A percentile compares a stretch with the other conserved stretches of the same genome.
Conservation (phyloP, 164 flowering plant genomes). For the Taxillus chinensis region DNA sequence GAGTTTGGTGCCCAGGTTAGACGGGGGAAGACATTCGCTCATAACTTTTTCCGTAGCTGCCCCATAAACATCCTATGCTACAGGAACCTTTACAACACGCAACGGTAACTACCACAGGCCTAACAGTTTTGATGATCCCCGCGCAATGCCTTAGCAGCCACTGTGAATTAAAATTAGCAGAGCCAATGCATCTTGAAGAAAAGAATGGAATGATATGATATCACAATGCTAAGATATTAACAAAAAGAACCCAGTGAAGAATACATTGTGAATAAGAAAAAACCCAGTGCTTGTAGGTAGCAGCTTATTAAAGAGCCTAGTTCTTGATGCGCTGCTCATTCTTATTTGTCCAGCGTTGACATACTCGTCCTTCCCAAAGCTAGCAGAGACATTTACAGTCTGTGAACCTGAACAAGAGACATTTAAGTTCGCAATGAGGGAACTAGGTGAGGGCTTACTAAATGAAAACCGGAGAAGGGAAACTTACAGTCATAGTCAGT, state of each 20-base stretch:
- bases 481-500: conserved; percentile 57
- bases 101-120: not conserved
- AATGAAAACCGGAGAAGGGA: not conserved
- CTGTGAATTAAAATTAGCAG: not conserved
- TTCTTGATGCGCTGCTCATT: conserved; percentile 31
- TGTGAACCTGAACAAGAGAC: conserved; percentile 31
- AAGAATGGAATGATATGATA: not conserved
- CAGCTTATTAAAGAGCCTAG: conserved; percentile 10
- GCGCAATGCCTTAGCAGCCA: not conserved
- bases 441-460: not conserved
- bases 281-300: conserved; percentile 7
- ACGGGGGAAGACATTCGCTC: too few relatives aligned
- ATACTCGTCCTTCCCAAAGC: conserved; percentile 34
- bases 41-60: too few relatives aligned
- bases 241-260: conserved; percentile 11
- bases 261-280: conserved; percentile 16
- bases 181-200: not conserved
- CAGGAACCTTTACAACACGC: too few relatives aligned
- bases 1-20: too few relatives aligned
- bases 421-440: not conserved
- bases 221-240: conserved; percentile 5
- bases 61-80: too few relatives aligned
- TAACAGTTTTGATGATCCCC: not conserved
- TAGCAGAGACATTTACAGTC: conserved; percentile 49
- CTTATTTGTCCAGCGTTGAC: conserved; percentile 42